A percentile compares a stretch with the other conserved stretches of the same genome.
Evolutionary conservation across 2,329 filamentous ascomycete genomes (phyloP).

Genomic region (Torrubiellomyces zombiae): DNA sequence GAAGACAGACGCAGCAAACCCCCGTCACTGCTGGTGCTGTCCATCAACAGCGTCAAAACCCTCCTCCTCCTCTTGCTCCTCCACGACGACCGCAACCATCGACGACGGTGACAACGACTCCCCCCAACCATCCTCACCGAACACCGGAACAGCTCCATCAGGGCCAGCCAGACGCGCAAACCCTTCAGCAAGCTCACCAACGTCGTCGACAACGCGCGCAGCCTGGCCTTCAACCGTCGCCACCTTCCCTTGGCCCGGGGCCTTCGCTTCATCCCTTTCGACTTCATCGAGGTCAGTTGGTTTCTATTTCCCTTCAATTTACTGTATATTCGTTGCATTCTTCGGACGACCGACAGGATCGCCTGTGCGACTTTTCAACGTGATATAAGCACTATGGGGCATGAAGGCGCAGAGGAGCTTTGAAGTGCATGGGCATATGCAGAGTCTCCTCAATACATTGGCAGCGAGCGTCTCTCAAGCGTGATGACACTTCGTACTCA

Average conservation of each 20-base stretch:
- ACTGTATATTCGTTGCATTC: too few relatives aligned
- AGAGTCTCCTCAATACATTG: too few relatives aligned
- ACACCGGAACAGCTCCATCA: conserved; percentile 5
- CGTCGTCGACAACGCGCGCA: too few relatives aligned
- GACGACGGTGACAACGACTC: background rate
- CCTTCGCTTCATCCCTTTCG: conserved; percentile 20
- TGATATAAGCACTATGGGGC: too few relatives aligned
- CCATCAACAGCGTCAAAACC: conserved; percentile 2
- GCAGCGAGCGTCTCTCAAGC: too few relatives aligned
- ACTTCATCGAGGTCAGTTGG: conserved; percentile 18
- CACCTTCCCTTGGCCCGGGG: conserved; percentile 6
- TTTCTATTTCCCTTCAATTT: background rate
- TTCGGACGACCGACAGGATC: too few relatives aligned
- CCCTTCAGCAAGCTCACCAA: conserved; percentile 10
- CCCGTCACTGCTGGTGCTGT: too few relatives aligned
- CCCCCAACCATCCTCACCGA: conserved; percentile 7
- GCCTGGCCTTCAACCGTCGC: conserved; percentile 7
- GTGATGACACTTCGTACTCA: too few relatives aligned
- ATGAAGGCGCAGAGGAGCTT: too few relatives aligned
- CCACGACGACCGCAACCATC: conserved; percentile 1
- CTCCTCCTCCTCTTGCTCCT: background rate
- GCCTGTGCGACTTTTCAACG: too few relatives aligned
- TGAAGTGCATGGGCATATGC: too few relatives aligned
- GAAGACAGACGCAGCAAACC: too few relatives aligned
- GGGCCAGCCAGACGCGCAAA: conserved; percentile 7